phyloP scores from a whole-genome alignment of 192 early-diverging fungal genomes.

The Entophlyctis helioformis region DNA sequence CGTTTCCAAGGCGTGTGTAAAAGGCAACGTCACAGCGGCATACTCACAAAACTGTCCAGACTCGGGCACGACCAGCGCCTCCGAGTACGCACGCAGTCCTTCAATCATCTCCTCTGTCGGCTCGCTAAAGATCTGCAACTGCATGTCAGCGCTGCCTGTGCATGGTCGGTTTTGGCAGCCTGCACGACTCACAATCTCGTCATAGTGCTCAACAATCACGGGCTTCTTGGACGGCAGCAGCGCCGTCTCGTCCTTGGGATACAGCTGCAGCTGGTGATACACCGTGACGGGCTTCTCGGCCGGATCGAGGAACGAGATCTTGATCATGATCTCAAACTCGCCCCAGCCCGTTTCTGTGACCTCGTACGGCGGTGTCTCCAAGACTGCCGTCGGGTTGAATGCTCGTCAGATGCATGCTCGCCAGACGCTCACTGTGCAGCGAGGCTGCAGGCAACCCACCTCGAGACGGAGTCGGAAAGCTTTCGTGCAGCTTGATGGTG shows the following conservation, averaged over 20 bases:
- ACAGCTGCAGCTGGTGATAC: conserved; percentile 84
- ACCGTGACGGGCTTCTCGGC: conserved; percentile 70
- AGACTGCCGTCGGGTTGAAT: not conserved
- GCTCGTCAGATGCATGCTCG: not conserved
- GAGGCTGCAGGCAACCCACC: not conserved
- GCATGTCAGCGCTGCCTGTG: not conserved
- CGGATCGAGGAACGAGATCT: conserved; percentile 68
- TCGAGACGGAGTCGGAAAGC: conserved; percentile 57
- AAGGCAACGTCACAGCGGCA: too few relatives aligned
- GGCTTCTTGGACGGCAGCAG: conserved; percentile 45
- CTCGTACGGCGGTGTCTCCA: conserved; percentile 81
- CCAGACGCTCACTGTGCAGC: not conserved
- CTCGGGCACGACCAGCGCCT: conserved; percentile 14
- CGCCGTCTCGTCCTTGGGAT: conserved; percentile 64
- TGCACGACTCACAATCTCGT: conserved; percentile 73
- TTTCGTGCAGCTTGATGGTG: conserved; percentile 91
- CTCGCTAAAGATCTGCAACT: conserved; percentile 61
- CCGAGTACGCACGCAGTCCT: conserved; percentile 36
- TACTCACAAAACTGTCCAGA: too few relatives aligned
- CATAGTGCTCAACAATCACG: conserved; percentile 64
- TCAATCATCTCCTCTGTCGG: conserved; percentile 65
- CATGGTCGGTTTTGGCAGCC: too few relatives aligned
- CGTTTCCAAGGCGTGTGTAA: too few relatives aligned
- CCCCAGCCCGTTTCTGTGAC: conserved; percentile 97
- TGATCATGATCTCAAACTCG: conserved; percentile 94